Conservation (phyloP, 208 protist genomes). For the Leishmania tarentolae region DNA sequence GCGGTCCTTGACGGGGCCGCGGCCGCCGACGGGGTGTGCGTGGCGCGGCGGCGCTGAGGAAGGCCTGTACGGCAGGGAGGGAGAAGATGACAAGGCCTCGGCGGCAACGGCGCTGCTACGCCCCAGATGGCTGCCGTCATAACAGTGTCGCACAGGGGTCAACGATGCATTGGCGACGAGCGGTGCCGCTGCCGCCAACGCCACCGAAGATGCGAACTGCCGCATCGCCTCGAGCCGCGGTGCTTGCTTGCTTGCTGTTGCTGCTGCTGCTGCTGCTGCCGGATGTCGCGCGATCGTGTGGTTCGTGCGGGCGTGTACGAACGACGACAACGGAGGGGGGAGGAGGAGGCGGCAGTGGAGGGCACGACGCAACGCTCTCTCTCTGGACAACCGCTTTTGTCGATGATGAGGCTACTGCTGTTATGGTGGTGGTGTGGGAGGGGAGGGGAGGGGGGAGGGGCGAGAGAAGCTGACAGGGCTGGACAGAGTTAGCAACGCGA, state of each 20-base stretch:
- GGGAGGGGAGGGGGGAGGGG: background rate
- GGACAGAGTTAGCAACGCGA: background rate
- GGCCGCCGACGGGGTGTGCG: background rate
- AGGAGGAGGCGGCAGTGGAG: background rate
- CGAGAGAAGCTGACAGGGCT: no score
- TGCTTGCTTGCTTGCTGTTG: background rate
- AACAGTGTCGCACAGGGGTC: background rate
- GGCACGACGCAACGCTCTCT: background rate
- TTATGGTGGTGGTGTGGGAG: background rate
- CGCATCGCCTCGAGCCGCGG: background rate
- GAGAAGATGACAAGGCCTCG: background rate
- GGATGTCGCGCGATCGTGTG: background rate
- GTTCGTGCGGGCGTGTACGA: background rate
- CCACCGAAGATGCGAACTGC: background rate
- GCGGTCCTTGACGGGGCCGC: conserved; percentile 79
- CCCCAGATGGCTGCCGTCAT: background rate
- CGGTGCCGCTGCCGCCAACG: background rate
- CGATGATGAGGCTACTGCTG: background rate
- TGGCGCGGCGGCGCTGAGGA: conserved; percentile 1
- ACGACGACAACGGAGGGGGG: background rate
- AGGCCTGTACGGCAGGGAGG: background rate
- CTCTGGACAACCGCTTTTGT: background rate
- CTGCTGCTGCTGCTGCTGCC: background rate
- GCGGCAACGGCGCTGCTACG: background rate
- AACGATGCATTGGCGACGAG: background rate